Conservation (phyloP, 345 rosid species). For the Cardamine chenopodiifolia region DNA sequence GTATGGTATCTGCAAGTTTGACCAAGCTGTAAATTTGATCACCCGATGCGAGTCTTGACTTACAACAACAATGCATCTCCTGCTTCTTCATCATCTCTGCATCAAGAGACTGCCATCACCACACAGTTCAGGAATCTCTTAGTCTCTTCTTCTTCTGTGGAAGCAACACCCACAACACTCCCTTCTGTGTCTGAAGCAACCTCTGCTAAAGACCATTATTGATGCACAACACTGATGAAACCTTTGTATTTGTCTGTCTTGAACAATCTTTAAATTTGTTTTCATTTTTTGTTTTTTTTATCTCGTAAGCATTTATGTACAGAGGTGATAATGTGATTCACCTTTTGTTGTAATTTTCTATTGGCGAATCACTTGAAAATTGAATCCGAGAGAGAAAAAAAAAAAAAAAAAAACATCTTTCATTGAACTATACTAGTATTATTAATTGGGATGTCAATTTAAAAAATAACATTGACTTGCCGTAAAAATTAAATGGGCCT, state of each 20-base stretch:
- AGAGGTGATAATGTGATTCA: slow-evolving; percentile 2
- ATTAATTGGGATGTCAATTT: too few species aligned
- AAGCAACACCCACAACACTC: neutral
- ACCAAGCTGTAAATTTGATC: slow-evolving; percentile 96
- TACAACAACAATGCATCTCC: slow-evolving; percentile 43
- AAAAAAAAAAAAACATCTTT: too few species aligned
- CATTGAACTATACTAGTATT: too few species aligned
- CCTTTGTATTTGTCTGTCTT: neutral
- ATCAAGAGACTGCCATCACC: slow-evolving; percentile 14
- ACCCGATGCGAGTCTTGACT: slow-evolving; percentile 77
- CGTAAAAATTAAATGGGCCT: slow-evolving; percentile 7
- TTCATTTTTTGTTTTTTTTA: neutral
- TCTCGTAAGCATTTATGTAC: neutral
- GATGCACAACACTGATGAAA: slow-evolving; percentile 13
- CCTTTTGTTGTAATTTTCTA: slow-evolving; percentile 5
- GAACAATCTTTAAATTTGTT: neutral
- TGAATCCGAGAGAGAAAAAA: neutral
- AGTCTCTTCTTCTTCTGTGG: slow-evolving; percentile 15
- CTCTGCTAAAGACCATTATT: slow-evolving; percentile 14
- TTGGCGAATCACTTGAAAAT: neutral
- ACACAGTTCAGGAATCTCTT: slow-evolving; percentile 5
- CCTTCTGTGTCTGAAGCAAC: slow-evolving; percentile 4
- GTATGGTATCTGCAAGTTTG: slow-evolving; percentile 92
- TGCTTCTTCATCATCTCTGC: slow-evolving; percentile 1
- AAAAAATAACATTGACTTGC: neutral